Base-by-base conservation (phyloP, 2,329 filamentous ascomycete genomes). In the Colletotrichum magnum region DNA sequence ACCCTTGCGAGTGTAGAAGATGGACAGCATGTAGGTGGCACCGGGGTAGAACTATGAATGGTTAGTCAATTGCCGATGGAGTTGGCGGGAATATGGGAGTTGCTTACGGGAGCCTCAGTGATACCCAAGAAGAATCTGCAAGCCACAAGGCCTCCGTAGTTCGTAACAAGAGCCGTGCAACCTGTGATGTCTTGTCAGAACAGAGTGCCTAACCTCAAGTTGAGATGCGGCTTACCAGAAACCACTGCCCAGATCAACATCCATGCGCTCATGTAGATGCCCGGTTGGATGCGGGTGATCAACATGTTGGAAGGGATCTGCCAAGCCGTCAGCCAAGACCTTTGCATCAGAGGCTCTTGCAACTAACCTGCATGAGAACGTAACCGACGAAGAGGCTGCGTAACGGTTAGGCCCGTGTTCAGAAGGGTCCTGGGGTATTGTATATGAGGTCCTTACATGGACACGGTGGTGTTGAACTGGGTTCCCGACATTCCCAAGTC, bases 401-500 rank as follows among this genome's bases (percentile, higher is more conserved):
- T 2, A 16, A 16, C 9, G 2, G n/a, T 68, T 12, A 71, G 61
- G 4, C 1, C 5, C 15, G 2, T n/a, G 9, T n/a, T 16, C 1
- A 6, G 1, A 4, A 13, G 9, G 2, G 2, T 15, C 0, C 10
- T 6, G 7, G 10, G n/a, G 9, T 18, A 7, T n/a, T 3, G 75
- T 0, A 76, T 74, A 45, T 74, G 74, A 5, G 32, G 73, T 3
- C 56, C 72, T 39, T 75, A 79, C 76, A 82, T 81, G 5, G 80
- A 82, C 12, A 83, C 79, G 0, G 80, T 76, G 0, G 79, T 79
- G 56, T 77, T 78, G 57, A 76, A 77, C 5, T 78, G 58, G 4
- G 79, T 81, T 6, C 81, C 82, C 2, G 76, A 77, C 72, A 86
- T 75, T 7, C 77, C 75, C 16, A 85, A 76, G 53, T 87, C 84